These are phyloP conservation scores for Pseudocercospora vitis DNA, from an alignment of 2,329 filamentous ascomycete genomes.

Conservation along the genomic window DNA sequence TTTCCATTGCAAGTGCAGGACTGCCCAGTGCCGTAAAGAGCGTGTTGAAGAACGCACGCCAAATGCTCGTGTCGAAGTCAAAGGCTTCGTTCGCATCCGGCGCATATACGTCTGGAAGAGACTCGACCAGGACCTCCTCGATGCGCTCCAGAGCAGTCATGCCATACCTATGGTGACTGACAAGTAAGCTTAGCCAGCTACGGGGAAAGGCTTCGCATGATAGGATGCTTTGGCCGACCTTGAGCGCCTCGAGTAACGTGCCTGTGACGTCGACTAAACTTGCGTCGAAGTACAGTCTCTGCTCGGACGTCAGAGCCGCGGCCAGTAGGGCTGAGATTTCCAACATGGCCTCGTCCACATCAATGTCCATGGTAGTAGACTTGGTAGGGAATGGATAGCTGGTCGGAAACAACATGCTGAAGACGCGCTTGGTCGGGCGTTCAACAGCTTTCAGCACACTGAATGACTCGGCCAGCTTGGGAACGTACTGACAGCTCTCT, in stretches of 20 bases:
- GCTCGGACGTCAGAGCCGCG: conserved; percentile 46
- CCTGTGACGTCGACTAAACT: conserved; percentile 67
- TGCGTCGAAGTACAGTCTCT: conserved; percentile 35
- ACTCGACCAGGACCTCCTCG: conserved; percentile 74
- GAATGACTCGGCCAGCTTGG: conserved; percentile 89
- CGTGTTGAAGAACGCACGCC: conserved; percentile 90
- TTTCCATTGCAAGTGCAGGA: conserved; percentile 84
- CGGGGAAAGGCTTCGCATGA: conserved; percentile 85
- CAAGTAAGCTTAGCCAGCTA: conserved; percentile 88
- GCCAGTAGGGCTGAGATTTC: conserved; percentile 88
- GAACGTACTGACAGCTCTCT: conserved; percentile 84
- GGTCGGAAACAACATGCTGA: conserved; percentile 87
- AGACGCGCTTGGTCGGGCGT: conserved; percentile 56
- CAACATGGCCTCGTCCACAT: conserved; percentile 74
- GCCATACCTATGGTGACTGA: conserved; percentile 61
- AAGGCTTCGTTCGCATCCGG: conserved; percentile 59
- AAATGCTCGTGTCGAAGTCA: conserved; percentile 86
- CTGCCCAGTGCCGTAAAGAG: conserved; percentile 87
- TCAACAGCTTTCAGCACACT: conserved; percentile 69
- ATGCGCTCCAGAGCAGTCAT: conserved; percentile 84
- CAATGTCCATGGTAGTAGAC: conserved; percentile 54
- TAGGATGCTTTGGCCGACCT: conserved; percentile 85
- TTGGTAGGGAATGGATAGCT: conserved; percentile 85
- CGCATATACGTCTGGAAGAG: conserved; percentile 83
- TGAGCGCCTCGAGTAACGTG: conserved; percentile 75